Conservation (phyloP, 352 stramenopile species). For the Peronosclerospora sorghi region DNA sequence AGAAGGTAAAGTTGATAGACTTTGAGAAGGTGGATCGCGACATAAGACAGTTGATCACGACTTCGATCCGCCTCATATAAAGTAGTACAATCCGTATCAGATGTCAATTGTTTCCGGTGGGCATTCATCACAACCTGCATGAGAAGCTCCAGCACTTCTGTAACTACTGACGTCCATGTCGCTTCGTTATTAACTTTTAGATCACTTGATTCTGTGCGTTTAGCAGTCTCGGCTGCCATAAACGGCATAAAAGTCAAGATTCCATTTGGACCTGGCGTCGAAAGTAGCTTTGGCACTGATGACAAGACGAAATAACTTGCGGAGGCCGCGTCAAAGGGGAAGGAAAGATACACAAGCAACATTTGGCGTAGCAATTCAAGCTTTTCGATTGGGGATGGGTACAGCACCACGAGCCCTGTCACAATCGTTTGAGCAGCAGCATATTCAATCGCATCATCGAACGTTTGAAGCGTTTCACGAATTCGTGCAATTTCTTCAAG, state of each 20-base stretch:
- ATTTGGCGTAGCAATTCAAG: constrained; percentile 55
- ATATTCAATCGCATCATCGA: constrained; percentile 25
- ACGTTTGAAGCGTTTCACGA: constrained; percentile 3
- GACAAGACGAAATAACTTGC: constrained; percentile 43
- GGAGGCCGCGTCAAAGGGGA: constrained; percentile 19
- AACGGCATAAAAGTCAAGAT: constrained; percentile 63
- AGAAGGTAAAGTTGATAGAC: constrained; percentile 71
- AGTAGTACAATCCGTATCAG: background rate
- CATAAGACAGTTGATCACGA: constrained; percentile 16
- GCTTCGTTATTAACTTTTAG: constrained; percentile 4
- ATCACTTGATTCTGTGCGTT: background rate
- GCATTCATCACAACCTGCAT: constrained; percentile 26
- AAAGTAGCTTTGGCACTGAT: constrained; percentile 43
- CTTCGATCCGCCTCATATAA: background rate
- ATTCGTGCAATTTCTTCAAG: constrained; percentile 43
- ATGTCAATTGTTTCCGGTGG: constrained; percentile 11
- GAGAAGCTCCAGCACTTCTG: constrained; percentile 30
- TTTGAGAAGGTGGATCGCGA: constrained; percentile 46
- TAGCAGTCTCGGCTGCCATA: constrained; percentile 1
- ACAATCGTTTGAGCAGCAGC: constrained; percentile 60
- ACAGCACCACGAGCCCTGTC: constrained; percentile 48
- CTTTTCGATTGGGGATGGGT: constrained; percentile 49
- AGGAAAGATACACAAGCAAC: constrained; percentile 29
- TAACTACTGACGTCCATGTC: constrained; percentile 12
- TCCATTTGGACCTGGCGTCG: constrained; percentile 43